These are phyloP conservation scores for Candolleomyces aberdarensis DNA, from an alignment of 768 basidiomycete genomes.

Conservation along the genomic window DNA sequence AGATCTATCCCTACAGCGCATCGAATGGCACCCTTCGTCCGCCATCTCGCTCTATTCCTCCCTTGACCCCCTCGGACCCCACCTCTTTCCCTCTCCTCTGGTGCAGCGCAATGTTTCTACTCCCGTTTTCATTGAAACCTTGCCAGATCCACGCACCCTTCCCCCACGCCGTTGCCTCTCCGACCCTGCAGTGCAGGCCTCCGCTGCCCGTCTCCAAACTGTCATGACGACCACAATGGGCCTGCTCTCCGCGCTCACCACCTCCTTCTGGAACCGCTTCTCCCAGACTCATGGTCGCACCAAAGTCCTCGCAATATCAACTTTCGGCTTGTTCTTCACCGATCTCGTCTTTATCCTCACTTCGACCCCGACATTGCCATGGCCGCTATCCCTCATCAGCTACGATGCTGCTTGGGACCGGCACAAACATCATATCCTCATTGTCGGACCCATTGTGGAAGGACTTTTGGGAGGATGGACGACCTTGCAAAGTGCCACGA, in stretches of 20 bases:
- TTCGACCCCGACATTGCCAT: conserved; percentile 55
- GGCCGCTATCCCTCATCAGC: conserved; percentile 37
- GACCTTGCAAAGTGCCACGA: conserved; percentile 70
- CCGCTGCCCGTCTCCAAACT: conserved; percentile 69
- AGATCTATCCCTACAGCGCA: not conserved
- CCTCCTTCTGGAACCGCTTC: conserved; percentile 87
- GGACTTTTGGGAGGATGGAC: conserved; percentile 84
- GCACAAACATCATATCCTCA: conserved; percentile 56
- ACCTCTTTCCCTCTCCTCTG: conserved; percentile 16
- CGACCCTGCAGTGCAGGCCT: conserved; percentile 62
- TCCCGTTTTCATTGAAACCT: not conserved
- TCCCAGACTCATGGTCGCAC: conserved; percentile 80
- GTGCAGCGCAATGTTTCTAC: not conserved
- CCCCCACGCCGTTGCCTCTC: conserved; percentile 35
- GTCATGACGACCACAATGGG: conserved; percentile 80
- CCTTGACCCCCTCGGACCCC: conserved; percentile 21
- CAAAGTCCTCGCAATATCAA: conserved; percentile 67
- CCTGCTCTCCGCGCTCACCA: conserved; percentile 75
- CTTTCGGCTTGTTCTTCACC: conserved; percentile 52
- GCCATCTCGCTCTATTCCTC: conserved; percentile 10
- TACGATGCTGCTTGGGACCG: conserved; percentile 23
- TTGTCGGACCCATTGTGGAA: conserved; percentile 79
- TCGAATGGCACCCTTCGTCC: conserved; percentile 1
- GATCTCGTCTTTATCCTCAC: conserved; percentile 84
- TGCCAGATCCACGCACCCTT: conserved; percentile 15